Conservation (phyloP, 2,329 filamentous ascomycete genomes). For the Apiospora malaysiana region DNA sequence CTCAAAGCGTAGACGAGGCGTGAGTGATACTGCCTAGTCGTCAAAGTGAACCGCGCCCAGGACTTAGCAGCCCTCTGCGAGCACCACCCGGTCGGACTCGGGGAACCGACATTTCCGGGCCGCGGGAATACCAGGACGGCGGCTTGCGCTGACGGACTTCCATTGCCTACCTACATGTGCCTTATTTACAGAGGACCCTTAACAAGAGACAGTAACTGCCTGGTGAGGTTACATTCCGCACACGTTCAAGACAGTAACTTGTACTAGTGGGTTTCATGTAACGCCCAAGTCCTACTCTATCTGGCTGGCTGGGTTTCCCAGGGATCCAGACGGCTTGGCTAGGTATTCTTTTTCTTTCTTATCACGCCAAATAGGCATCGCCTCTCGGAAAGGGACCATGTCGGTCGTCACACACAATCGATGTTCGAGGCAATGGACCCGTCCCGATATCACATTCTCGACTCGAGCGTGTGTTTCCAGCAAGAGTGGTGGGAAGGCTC, state of each 20-base stretch:
- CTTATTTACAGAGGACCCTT: neutral
- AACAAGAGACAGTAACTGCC: constrained; percentile 15
- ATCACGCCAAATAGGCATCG: neutral
- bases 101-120: neutral
- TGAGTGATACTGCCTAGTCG: neutral
- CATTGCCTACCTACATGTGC: neutral
- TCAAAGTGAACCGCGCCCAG: constrained; percentile 1
- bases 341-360: too few relatives aligned
- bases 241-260: constrained; percentile 2
- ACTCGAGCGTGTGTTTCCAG: constrained; percentile 7
- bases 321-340: neutral
- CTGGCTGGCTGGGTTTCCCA: neutral
- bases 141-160: neutral
- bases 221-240: constrained; percentile 18
- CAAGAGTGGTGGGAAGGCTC: neutral
- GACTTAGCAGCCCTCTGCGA: neutral
- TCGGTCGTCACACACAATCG: neutral
- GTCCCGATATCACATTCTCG: neutral
- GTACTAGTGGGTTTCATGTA: constrained; percentile 9
- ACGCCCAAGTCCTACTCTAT: constrained; percentile 1
- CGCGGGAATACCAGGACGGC: neutral
- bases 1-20: neutral
- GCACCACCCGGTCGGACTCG: constrained; percentile 12
- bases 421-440: neutral
- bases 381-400: neutral